Evolutionary conservation across 148 eudicot genomes (phyloP), one percentile per base, ranked within the genome.

Genomic region (Oxyria digyna): DNA sequence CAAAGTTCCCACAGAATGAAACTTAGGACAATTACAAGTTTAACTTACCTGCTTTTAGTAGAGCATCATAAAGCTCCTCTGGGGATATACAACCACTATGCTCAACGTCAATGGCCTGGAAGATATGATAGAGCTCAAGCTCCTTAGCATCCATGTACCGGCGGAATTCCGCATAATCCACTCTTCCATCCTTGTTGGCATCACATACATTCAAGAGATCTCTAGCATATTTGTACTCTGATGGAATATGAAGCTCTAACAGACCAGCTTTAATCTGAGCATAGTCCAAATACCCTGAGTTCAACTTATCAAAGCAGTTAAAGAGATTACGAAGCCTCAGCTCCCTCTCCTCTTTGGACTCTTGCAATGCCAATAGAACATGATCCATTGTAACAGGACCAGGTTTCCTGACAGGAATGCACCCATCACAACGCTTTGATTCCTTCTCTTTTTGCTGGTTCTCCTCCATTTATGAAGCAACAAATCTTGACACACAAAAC

Each of bases 111-210:
- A 94, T 94, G 1, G 89, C 93, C 66, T 90, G 96, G 69, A 94
- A 94, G 83, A 94, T 86, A 52, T 86, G 78, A 82, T 94, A 94
- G 64, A 94, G 79, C 71, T 94, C 98, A 5, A 94, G 89, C 83
- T 94, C 98, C 85, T 94, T 90, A 73, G 80, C 92, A 82, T 94
- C 96, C 98, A 94, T 94, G 77, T 94, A 94, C 82, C 81, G 80
- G 72, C 95, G 81, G 68, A 94, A 94, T 75, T 94, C 98, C 59
- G 66, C 78, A 71, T 86, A 94, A 90, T 88, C 90, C 31, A 93
- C 95, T 67, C 89, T 78, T 4, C 98, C 98, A 71, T 93, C 98
- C 48, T 71, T 83, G 71, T 93, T 84, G 69, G 87, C 79, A 77
- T 93, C 98, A 77, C 91, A 87, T 46, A 89, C 95, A 62, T 69